Base-by-base conservation (phyloP, 768 basidiomycete genomes). In the Chalciporus piperatus region DNA sequence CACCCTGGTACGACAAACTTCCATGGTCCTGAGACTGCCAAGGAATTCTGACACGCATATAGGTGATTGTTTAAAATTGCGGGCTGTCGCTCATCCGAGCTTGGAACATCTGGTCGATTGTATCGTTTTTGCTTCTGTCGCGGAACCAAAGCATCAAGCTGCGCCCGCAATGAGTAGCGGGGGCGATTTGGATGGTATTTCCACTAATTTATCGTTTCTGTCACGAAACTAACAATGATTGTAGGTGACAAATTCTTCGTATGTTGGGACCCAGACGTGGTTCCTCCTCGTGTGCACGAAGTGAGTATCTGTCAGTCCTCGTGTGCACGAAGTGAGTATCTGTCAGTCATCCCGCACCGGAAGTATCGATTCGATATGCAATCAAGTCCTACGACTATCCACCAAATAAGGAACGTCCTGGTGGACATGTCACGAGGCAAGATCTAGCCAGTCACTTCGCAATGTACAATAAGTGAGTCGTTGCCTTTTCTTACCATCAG, bases 81-180 rank as follows among this genome's bases (percentile, higher is more conserved):
- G 83, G 10, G 85, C 84, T 0, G 83, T 80, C 1, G 62, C 79
- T 45, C 69, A 80, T 52, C 72, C 74, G 3, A 61, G 71, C 14
- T 64, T 86, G 14, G 59, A 73, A 6, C 83, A 86, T 60, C 74
- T 87, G 0, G 74, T 83, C 0, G 85, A 87, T 49, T 87, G 84
- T 51, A 69, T 87, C 16, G 83, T 87, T 3, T 87, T 87, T 55
- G 79, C 85, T 1, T 76, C 78, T 1, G 78, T 79, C 7, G 80
- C 79, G 2, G 68, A 70, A 30, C 78, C 79, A 16, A 83, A 82
- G 6, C 78, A 77, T 32, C 77, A 81, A 44, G 74, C 85, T 13
- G 83, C 84, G 9, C 83, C 84, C 6, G 78, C 83, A 0, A 85
- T 87, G 83, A 83, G 80, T 40, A 84, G 83, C 43, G 85, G 85